These are phyloP conservation scores for Serendipita sp. DNA, from an alignment of 768 basidiomycete genomes.

Conservation along the genomic window DNA sequence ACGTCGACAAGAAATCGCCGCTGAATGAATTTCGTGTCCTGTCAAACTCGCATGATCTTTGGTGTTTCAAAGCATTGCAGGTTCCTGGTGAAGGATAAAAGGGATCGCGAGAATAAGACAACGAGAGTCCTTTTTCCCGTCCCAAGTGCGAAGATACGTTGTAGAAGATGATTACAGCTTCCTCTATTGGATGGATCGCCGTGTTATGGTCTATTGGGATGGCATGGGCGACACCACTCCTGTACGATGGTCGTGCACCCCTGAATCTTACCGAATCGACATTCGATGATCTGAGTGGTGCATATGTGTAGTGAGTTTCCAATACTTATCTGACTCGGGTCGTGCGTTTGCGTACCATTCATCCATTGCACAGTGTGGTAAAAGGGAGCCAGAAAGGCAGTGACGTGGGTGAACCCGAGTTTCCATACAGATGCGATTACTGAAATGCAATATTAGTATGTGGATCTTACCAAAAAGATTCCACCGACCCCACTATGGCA, in stretches of 20 bases:
- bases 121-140: too few species aligned
- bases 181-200: too few species aligned
- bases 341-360: background rate
- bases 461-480: slow-evolving; percentile 23
- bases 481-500: slow-evolving; percentile 38
- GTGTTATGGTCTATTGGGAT: background rate
- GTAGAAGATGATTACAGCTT: too few species aligned
- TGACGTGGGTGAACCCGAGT: slow-evolving; percentile 23
- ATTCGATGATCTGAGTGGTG: slow-evolving; percentile 32
- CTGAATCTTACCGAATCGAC: slow-evolving; percentile 26
- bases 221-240: slow-evolving; percentile 17
- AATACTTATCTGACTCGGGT: background rate
- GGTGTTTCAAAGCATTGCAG: too few species aligned
- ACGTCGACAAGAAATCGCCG: too few species aligned
- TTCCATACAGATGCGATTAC: background rate
- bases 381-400: slow-evolving; percentile 37
- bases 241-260: slow-evolving; percentile 41
- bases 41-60: too few species aligned
- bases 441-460: slow-evolving; percentile 24
- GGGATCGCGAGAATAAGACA: too few species aligned
- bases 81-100: too few species aligned
- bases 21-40: too few species aligned
- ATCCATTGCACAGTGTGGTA: slow-evolving; percentile 27
- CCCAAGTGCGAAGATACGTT: too few species aligned
- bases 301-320: slow-evolving; percentile 36